Evolutionary conservation across 2,329 filamentous ascomycete genomes (phyloP), one percentile per base, ranked within the genome.

Genomic region (Sporothrix curviconia): DNA sequence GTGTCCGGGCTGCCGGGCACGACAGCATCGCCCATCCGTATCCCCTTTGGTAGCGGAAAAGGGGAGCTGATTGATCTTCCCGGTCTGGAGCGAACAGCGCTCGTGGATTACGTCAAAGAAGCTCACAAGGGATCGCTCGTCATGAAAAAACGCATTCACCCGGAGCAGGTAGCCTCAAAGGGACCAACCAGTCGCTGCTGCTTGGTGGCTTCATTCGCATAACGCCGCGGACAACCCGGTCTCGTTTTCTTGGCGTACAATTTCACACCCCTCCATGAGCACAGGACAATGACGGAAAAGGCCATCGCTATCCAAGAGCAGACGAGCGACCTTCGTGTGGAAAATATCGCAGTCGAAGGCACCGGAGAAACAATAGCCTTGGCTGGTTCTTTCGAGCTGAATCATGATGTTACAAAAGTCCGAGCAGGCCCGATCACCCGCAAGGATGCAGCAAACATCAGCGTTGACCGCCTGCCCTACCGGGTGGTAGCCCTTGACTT

Each of bases 61-160:
- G 94, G 94, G 57, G 95, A 99, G 70, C 78, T 99, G 34, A 90
- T 99, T 65, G 94, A 99, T 68, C 78, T 99, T 14, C 94, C 94
- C 0, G 94, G 94, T 0, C 76, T 99, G 34, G 81, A 85, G 8
- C 85, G 94, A 46, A 86, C 84, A 25, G 81, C 84, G 15, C 76
- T 97, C 7, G 86, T 90, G 49, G 72, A 82, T 1, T 85, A 87
- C 67, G 86, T 96, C 49, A 74, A 80, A 40, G 80, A 86, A 40
- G 77, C 86, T 60, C 75, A 88, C 65, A 84, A 84, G 40, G 71
- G 78, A 11, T 80, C 83, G 6, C 76, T 96, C 17, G 80, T 95
- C 58, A 95, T 99, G 91, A 85, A 82, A 59, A 78, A 79, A 34
- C 86, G 91, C 34, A 75, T 92, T 55, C 80, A 83, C 1, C 89